A percentile compares a stretch with the other conserved stretches of the same genome.
phyloP scores from a whole-genome alignment of 192 early-diverging fungal genomes.

The Coemansia sp. region DNA sequence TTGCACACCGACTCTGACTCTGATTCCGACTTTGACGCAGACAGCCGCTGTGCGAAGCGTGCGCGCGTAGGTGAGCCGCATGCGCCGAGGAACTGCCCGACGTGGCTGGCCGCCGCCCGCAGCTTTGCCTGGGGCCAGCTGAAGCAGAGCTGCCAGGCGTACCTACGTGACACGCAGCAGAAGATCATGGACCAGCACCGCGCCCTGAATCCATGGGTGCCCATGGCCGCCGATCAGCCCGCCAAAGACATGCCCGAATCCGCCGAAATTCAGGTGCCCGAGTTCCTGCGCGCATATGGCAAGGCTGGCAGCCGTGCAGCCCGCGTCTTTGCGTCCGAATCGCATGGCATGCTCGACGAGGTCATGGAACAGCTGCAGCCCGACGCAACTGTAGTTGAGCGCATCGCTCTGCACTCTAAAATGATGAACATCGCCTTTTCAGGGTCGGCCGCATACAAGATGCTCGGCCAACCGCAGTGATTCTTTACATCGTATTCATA shows the following conservation, averaged over 20 bases:
- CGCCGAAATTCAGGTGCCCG: not conserved
- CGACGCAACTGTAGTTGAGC: conserved; percentile 29
- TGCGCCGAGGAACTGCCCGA: conserved; percentile 21
- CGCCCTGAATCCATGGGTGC: conserved; percentile 26
- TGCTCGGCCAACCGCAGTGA: conserved; percentile 1
- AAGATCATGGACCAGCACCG: conserved; percentile 30
- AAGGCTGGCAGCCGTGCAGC: not conserved
- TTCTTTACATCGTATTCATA: not conserved
- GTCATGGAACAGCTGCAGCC: conserved; percentile 11
- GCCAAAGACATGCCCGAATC: not conserved
- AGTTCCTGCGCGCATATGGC: too few relatives aligned
- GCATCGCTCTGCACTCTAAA: conserved; percentile 35
- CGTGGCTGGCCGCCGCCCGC: conserved; percentile 31
- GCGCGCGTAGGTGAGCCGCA: not conserved
- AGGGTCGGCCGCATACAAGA: conserved; percentile 11
- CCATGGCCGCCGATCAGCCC: not conserved
- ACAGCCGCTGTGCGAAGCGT: not conserved
- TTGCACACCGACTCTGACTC: not conserved
- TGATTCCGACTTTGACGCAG: not conserved
- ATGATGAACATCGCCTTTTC: conserved; percentile 29
- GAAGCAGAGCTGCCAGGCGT: conserved; percentile 32
- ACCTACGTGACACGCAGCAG: conserved; percentile 24
- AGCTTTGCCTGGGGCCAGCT: conserved; percentile 41
- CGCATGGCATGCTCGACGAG: conserved; percentile 10
- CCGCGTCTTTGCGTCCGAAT: conserved; percentile 9